A percentile compares a stretch with the other conserved stretches of the same genome.
Evolutionary conservation across 2,329 filamentous ascomycete species (phyloP).

Genomic region (Fusarium protoensiforme): DNA sequence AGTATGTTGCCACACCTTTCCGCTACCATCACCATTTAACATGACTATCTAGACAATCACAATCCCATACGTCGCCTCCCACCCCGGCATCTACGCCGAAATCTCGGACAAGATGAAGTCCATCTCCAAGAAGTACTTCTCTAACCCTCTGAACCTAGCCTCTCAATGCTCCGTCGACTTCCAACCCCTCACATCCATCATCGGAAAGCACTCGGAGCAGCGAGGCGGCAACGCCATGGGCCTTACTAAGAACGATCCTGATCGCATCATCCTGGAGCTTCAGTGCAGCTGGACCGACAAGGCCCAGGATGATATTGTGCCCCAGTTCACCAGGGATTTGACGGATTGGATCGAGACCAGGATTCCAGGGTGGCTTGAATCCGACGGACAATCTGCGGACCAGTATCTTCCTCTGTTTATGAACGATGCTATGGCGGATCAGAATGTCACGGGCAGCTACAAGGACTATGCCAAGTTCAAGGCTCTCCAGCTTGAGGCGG

Average conservation of each 20-base stretch:
- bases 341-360: constrained; percentile 10
- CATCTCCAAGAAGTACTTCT: constrained; percentile 8
- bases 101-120: constrained; percentile 5
- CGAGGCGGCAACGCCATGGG: constrained; percentile 22
- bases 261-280: constrained; percentile 11
- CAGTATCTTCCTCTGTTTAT: neutral
- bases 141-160: neutral
- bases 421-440: constrained; percentile 2
- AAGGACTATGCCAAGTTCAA: neutral
- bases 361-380: neutral
- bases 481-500: neutral
- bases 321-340: constrained; percentile 3
- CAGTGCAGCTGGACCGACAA: constrained; percentile 24
- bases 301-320: neutral
- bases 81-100: constrained; percentile 2
- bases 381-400: neutral
- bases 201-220: constrained; percentile 9
- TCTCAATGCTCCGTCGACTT: constrained; percentile 28
- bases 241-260: neutral
- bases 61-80: neutral
- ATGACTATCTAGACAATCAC: constrained; percentile 1
- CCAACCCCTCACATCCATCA: constrained; percentile 4
- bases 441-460: neutral
- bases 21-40: neutral
- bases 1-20: neutral